Base-by-base conservation (phyloP, 768 basidiomycete species). In the Jaapia argillacea region DNA sequence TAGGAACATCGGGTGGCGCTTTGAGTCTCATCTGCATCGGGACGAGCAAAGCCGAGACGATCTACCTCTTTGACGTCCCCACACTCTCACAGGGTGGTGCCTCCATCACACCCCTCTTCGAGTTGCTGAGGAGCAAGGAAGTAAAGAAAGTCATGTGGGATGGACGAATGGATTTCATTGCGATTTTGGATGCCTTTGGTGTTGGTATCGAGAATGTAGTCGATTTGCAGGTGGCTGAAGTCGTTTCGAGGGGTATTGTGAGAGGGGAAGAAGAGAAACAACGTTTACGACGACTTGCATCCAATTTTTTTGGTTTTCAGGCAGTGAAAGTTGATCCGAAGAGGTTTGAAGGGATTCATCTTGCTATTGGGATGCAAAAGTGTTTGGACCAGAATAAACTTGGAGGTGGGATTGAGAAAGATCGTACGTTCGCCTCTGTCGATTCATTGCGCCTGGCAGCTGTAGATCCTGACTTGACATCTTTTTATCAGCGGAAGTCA, bases 141-240 rank as follows among this genome's bases (percentile, higher is more conserved):
- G 44, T 62, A 22, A 53, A 52, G 21, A 69, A 68, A 44, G 47
- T 69, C 44, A 57, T 64, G 52, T 69, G 62, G 58, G 68, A 69
- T 49, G 67, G 67, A 10, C 60, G 67, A 5, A 58, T 58, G 44
- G 67, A 69, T 49, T 62, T 55, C 45, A 50, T 60, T 27, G 66
- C 67, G 47, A 52, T 69, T 4, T 42, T 13, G 3, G 41, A 53
- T 20, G 28, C 45, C 1, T 61, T 62, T 20, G 54, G 54, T 3
- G 45, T 65, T 18, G 12, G 36, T 1, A 43, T 69, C 22, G 43
- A 47, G 6, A 53, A 54, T 13, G 58, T 68, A 22, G 49, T 69
- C 16, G 68, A 69, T 48, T 57, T 69, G 22, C 67, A 68, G 46
- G 53, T 69, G 16, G 66, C 58, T 5, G 68, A 69, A 45, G 57